Evolutionary conservation across 2,329 filamentous ascomycete genomes (phyloP), one percentile per base, ranked within the genome.

Genomic region (Trichoderma oligosporum): DNA sequence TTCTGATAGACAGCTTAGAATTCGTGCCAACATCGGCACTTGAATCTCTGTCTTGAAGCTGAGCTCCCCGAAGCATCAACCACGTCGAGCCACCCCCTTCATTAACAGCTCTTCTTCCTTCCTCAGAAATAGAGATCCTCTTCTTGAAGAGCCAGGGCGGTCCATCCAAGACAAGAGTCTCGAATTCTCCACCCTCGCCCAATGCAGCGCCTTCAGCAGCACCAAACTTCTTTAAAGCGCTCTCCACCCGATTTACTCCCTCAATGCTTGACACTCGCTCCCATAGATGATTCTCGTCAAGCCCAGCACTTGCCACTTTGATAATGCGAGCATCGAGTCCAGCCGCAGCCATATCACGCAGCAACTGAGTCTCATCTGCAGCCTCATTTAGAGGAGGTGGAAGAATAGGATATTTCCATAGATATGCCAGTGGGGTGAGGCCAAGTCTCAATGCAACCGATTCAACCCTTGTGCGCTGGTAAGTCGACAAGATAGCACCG

Each of bases 391-490:
- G 61, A 2, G 76, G 74, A 7, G 74, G 74, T 2, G 88, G 87
- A 3, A 97, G 78, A 45, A 81, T 74, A 1, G 91, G 89, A 73
- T 89, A 97, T 75, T 96, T 89, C 94, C 94, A 99, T 47, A 99
- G 77, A 73, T 87, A 97, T 6, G 91, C 88, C 25, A 99, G 78
- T 12, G 94, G 90, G 1, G 82, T 81, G 11, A 99, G 81, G 2
- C 88, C 88, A n/a, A 97, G 78, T 14, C 94, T 82, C n/a, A 86
- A 69, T 9, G 92, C 92, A 9, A 97, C 86, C 58, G 89, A 93
- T 74, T 99, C 94, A 48, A 99, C 88, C n/a, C 94, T 82, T 1
- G 93, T 97, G 57, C 94, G 87, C 74, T 99, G 94, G 73, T 99
- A 99, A 3, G 91, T 96, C 8, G 91, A 96, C 35, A 97, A 75